These are phyloP conservation scores for Calonectria pauciramosa DNA, from an alignment of 2,329 filamentous ascomycete species.

Conservation along the genomic window DNA sequence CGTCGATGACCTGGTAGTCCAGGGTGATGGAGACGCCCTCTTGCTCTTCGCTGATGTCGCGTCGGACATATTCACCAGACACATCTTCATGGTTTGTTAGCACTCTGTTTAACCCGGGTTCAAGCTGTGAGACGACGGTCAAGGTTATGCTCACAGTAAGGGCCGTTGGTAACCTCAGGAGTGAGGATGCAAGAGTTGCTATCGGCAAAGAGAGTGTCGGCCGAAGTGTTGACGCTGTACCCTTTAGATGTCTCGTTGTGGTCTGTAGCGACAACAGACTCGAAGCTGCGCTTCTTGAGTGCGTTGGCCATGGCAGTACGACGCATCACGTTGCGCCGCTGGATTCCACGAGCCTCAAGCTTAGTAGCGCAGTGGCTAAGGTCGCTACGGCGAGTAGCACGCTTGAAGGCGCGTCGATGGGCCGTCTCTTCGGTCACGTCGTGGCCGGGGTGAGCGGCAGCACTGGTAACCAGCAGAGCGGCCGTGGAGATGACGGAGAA, in stretches of 20 bases:
- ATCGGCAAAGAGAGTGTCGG: constrained; percentile 53
- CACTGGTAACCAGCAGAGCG: constrained; percentile 30
- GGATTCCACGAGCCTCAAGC: constrained; percentile 62
- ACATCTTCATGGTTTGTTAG: constrained; percentile 34
- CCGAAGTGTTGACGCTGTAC: constrained; percentile 48
- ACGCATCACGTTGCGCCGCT: constrained; percentile 59
- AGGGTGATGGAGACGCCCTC: constrained; percentile 56
- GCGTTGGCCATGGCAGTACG: constrained; percentile 53
- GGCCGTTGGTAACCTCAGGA: constrained; percentile 65
- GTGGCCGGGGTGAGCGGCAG: constrained; percentile 62
- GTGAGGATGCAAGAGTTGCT: constrained; percentile 61
- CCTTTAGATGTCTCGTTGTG: constrained; percentile 54
- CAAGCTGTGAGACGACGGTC: neutral
- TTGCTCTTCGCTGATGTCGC: constrained; percentile 57
- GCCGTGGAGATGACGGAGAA: constrained; percentile 26
- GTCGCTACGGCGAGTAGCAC: constrained; percentile 60
- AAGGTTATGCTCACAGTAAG: constrained; percentile 46
- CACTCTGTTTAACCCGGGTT: neutral
- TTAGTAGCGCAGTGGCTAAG: constrained; percentile 60
- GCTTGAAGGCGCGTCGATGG: neutral
- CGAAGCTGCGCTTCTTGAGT: constrained; percentile 47
- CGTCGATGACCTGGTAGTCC: constrained; percentile 61
- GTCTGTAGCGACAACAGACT: constrained; percentile 49
- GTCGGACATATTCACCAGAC: constrained; percentile 49
- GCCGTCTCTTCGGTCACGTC: constrained; percentile 58